phyloP scores from a whole-genome alignment of 2,329 filamentous ascomycete species.

The Zelopaecilomyces penicillatus region DNA sequence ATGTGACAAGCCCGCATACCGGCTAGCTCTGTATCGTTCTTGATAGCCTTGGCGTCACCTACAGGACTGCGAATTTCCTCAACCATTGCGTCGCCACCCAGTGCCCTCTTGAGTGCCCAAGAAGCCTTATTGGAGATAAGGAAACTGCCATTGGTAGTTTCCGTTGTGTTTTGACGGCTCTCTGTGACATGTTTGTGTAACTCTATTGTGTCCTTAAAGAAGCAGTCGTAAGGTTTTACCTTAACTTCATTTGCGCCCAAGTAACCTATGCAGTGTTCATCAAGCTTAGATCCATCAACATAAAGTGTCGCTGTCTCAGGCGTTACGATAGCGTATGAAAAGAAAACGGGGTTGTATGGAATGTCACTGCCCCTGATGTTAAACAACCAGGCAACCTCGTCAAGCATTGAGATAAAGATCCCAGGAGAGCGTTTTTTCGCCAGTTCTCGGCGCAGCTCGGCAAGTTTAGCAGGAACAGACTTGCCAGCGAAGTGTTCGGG shows the following conservation, averaged over 20 bases:
- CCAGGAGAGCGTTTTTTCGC: constrained; percentile 82
- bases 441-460: constrained; percentile 81
- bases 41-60: constrained; percentile 85
- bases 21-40: constrained; percentile 80
- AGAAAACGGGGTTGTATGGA: constrained; percentile 96
- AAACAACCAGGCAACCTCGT: constrained; percentile 98
- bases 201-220: constrained; percentile 68
- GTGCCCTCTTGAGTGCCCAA: constrained; percentile 80
- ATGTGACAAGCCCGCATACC: constrained; percentile 94
- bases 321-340: constrained; percentile 88
- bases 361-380: constrained; percentile 93
- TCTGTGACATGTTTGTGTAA: constrained; percentile 38
- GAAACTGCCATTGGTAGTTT: constrained; percentile 51
- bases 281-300: constrained; percentile 71
- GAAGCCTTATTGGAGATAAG: constrained; percentile 82
- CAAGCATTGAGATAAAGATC: constrained; percentile 87
- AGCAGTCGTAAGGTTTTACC: constrained; percentile 72
- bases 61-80: constrained; percentile 84
- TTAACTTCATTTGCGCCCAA: constrained; percentile 61
- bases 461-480: constrained; percentile 71
- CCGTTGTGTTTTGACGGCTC: constrained; percentile 23
- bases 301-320: constrained; percentile 71
- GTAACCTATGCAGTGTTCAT: constrained; percentile 57
- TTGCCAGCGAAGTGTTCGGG: constrained; percentile 71
- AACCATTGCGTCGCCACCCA: constrained; percentile 78